These are phyloP conservation scores for Mucor lusitanicus DNA, from an alignment of 371 early-diverging fungal species.

Conservation along the genomic window DNA sequence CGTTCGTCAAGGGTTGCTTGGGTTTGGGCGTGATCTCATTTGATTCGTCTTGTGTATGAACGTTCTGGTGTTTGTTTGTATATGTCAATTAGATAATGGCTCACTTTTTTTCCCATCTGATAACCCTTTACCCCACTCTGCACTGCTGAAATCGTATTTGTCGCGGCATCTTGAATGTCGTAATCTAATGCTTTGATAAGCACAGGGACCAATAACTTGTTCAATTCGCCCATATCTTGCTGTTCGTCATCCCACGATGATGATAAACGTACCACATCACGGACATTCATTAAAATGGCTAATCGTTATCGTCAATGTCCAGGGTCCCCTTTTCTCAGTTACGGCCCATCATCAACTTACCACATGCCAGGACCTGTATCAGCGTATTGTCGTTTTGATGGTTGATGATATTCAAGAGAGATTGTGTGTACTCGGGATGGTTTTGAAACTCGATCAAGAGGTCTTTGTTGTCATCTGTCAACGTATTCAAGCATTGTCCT, in stretches of 20 bases:
- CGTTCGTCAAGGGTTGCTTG: slow-evolving; percentile 50
- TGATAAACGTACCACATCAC: slow-evolving; percentile 33
- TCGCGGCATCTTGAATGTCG: slow-evolving; percentile 64
- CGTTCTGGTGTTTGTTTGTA: slow-evolving; percentile 22
- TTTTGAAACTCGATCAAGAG: slow-evolving; percentile 61
- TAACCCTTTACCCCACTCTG: slow-evolving; percentile 49
- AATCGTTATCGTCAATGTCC: neutral
- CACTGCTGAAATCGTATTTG: slow-evolving; percentile 47
- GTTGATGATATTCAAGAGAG: slow-evolving; percentile 52
- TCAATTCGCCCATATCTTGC: slow-evolving; percentile 42
- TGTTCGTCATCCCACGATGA: slow-evolving; percentile 45
- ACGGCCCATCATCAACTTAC: slow-evolving; percentile 25
- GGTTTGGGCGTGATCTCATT: slow-evolving; percentile 48
- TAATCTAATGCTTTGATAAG: slow-evolving; percentile 55
- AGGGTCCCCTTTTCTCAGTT: neutral
- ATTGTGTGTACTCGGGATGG: slow-evolving; percentile 58
- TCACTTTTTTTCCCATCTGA: neutral
- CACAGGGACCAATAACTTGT: slow-evolving; percentile 58
- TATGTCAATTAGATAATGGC: neutral
- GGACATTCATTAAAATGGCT: slow-evolving; percentile 48
- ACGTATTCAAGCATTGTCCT: slow-evolving; percentile 82
- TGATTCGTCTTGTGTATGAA: slow-evolving; percentile 33
- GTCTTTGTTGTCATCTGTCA: slow-evolving; percentile 81
- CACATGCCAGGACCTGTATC: slow-evolving; percentile 60
- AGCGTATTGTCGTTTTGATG: slow-evolving; percentile 43